A percentile compares a stretch with the other conserved stretches of the same genome.
phyloP scores from a whole-genome alignment of 1,284 basidiomycete species.

The Apiotrichum sp. region DNA sequence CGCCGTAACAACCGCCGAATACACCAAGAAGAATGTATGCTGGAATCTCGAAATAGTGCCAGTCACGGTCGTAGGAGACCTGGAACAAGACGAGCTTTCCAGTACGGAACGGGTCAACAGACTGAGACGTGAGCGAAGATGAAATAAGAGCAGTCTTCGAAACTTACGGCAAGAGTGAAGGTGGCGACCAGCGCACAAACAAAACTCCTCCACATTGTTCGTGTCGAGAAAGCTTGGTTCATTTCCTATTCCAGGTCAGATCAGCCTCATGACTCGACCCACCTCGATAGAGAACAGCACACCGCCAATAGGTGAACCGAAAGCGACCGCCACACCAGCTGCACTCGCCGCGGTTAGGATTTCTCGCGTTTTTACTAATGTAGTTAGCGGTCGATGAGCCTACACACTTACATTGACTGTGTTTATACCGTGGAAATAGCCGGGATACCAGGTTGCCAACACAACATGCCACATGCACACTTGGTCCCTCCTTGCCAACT shows the following conservation, averaged over 20 bases:
- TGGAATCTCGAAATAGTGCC: conserved; percentile 99
- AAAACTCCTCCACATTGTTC: conserved; percentile 98
- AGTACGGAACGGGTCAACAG: conserved; percentile 97
- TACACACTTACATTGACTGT: conserved; percentile 67
- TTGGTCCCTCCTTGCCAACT: conserved; percentile 97
- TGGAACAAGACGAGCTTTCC: conserved; percentile 98
- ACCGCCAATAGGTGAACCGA: conserved; percentile 95
- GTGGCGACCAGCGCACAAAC: conserved; percentile 96
- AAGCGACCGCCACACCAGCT: conserved; percentile 94
- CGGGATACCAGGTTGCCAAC: conserved; percentile 83
- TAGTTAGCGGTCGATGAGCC: too few species aligned
- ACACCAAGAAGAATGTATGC: conserved; percentile 89
- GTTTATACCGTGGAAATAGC: conserved; percentile 71
- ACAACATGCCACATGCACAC: conserved; percentile 94
- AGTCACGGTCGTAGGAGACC: conserved; percentile 93
- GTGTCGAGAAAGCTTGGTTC: conserved; percentile 92
- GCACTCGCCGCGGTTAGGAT: conserved; percentile 92
- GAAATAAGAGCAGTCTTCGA: too few species aligned
- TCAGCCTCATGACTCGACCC: conserved; percentile 9
- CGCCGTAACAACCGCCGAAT: conserved; percentile 95
- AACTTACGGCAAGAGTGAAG: conserved; percentile 79
- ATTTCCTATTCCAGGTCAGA: conserved; percentile 64
- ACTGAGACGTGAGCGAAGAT: conserved; percentile 49
- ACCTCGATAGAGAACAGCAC: conserved; percentile 76
- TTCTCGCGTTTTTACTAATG: conserved; percentile 85